These are phyloP conservation scores for Theileria parva DNA, from an alignment of 169 alveolate genomes.

Conservation along the genomic window DNA sequence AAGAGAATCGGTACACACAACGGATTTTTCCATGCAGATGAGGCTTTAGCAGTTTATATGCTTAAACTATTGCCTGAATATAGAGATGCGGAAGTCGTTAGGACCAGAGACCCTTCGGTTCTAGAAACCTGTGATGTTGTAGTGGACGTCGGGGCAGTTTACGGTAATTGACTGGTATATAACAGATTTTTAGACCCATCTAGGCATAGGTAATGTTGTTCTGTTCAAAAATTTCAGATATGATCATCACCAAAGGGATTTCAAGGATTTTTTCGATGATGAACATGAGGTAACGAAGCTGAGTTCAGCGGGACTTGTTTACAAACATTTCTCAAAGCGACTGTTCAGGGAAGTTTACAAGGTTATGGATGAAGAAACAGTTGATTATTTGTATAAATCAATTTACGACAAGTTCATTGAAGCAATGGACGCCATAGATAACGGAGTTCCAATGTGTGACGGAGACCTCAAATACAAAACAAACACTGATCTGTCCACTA, in stretches of 20 bases:
- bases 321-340: conserved; percentile 85
- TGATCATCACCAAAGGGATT: conserved; percentile 90
- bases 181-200: conserved; percentile 27
- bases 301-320: conserved; percentile 89
- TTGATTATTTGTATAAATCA: conserved; percentile 70
- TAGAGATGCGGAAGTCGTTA: conserved; percentile 74
- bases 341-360: conserved; percentile 68
- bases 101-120: conserved; percentile 85
- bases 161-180: conserved; percentile 38
- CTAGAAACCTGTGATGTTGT: conserved; percentile 82
- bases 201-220: conserved; percentile 35
- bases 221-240: conserved; percentile 74
- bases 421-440: conserved; percentile 89
- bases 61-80: conserved; percentile 78
- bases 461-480: conserved; percentile 74
- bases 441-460: conserved; percentile 83
- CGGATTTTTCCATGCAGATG: conserved; percentile 79
- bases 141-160: conserved; percentile 91
- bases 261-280: conserved; percentile 73
- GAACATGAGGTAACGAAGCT: conserved; percentile 74
- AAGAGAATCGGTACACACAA: conserved; percentile 74
- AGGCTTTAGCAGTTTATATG: conserved; percentile 75
- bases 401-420: conserved; percentile 80
- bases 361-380: conserved; percentile 65
- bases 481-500: conserved; percentile 70